Evolutionary conservation across 768 basidiomycete genomes (phyloP).

Genomic region (Boletus speciosus): DNA sequence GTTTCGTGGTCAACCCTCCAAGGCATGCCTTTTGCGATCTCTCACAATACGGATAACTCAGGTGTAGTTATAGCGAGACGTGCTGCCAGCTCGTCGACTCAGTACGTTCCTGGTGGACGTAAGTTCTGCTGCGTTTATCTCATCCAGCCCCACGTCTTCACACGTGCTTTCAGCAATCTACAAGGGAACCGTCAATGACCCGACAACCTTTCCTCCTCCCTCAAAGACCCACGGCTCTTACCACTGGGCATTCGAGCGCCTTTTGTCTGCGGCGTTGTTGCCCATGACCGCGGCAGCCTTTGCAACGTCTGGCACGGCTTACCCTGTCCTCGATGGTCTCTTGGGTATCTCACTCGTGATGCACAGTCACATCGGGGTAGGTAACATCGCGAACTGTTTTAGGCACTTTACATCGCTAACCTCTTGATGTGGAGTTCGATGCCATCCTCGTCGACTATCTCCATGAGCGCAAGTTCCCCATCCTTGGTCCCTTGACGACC

Average conservation of each 20-base stretch:
- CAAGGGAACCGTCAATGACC: constrained; percentile 93
- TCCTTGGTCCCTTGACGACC: constrained; percentile 59
- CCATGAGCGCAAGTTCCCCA: constrained; percentile 91
- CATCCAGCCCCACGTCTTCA: background rate
- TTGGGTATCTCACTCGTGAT: constrained; percentile 85
- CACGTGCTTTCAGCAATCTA: constrained; percentile 57
- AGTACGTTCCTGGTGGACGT: constrained; percentile 73
- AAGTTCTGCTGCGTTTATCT: constrained; percentile 28
- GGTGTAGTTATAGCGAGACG: constrained; percentile 35
- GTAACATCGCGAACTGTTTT: constrained; percentile 14
- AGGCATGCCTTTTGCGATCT: constrained; percentile 28
- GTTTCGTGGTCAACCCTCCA: constrained; percentile 39
- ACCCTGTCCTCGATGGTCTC: constrained; percentile 88
- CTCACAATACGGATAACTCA: background rate
- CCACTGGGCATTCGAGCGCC: constrained; percentile 91
- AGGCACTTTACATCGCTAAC: background rate
- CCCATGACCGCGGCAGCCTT: constrained; percentile 87
- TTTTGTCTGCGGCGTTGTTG: constrained; percentile 82
- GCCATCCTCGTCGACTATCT: constrained; percentile 81
- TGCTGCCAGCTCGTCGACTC: constrained; percentile 32
- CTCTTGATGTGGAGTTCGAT: constrained; percentile 55
- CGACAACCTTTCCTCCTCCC: constrained; percentile 82
- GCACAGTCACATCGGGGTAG: constrained; percentile 93
- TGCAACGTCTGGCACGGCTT: constrained; percentile 66
- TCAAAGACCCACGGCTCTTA: constrained; percentile 84